A percentile compares a stretch with the other conserved stretches of the same genome.
These are phyloP conservation scores for Drechmeria coniospora DNA, from an alignment of 2,329 filamentous ascomycete genomes.

Conservation along the genomic window DNA sequence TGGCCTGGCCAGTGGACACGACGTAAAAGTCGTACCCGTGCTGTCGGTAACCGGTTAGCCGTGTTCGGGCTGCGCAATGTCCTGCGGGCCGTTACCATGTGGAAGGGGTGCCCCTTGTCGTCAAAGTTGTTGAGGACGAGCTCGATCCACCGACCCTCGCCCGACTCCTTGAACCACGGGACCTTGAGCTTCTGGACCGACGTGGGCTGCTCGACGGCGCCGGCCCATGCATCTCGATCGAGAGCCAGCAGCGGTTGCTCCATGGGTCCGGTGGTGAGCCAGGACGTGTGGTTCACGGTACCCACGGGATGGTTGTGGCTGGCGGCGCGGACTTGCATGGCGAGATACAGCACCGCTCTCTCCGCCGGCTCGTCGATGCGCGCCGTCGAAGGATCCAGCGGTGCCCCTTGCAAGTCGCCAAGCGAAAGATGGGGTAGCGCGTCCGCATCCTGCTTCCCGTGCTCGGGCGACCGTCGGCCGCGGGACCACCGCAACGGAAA, in stretches of 20 bases:
- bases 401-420: conserved; percentile 1
- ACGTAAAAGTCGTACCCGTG: conserved; percentile 9
- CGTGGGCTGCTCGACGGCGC: conserved; percentile 5
- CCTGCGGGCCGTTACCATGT: conserved; percentile 20
- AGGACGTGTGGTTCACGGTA: conserved; percentile 9
- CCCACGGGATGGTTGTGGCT: conserved; percentile 9
- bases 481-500: conserved; percentile 6
- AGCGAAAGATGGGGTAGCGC: conserved; percentile 1
- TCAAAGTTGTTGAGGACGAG: conserved; percentile 34
- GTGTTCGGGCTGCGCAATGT: not conserved
- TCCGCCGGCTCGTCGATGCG: conserved; percentile 1
- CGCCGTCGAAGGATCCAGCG: not conserved
- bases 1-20: conserved; percentile 3
- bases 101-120: conserved; percentile 32
- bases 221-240: conserved; percentile 4
- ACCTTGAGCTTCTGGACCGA: conserved; percentile 5
- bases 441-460: not conserved
- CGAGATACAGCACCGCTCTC: conserved; percentile 8
- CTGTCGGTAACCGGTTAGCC: no score
- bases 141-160: conserved; percentile 24
- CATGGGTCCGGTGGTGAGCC: conserved; percentile 3
- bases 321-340: conserved; percentile 7
- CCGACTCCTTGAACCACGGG: conserved; percentile 6
- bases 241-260: conserved; percentile 7
- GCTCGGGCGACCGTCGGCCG: no score